These are phyloP conservation scores for Cyclotella cryptica DNA, from an alignment of 108 stramenopile species.

Conservation along the genomic window DNA sequence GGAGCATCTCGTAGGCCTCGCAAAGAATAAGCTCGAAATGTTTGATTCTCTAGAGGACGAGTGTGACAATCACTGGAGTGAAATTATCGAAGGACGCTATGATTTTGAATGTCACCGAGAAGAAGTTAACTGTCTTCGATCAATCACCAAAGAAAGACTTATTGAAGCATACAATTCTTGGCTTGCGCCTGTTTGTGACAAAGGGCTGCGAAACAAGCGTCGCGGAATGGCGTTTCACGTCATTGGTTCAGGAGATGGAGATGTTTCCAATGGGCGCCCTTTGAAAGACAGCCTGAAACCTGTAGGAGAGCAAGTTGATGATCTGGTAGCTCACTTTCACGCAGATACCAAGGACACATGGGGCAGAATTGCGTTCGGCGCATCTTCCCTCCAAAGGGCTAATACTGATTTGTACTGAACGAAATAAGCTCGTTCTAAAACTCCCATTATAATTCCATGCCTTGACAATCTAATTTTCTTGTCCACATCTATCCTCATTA, in stretches of 20 bases:
- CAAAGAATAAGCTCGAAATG: constrained; percentile 82
- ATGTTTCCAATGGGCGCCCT: constrained; percentile 61
- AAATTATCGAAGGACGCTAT: constrained; percentile 73
- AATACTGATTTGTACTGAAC: neutral
- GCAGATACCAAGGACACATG: constrained; percentile 44
- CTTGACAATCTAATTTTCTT: no score
- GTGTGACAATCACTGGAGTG: constrained; percentile 61
- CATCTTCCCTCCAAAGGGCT: neutral
- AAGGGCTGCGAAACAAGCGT: constrained; percentile 47
- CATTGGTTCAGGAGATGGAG: constrained; percentile 71
- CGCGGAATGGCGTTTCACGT: constrained; percentile 71
- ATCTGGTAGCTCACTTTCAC: constrained; percentile 59
- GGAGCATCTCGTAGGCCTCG: constrained; percentile 75
- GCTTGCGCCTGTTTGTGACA: constrained; percentile 56
- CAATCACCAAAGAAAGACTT: constrained; percentile 66
- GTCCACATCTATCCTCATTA: no score
- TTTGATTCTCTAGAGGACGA: constrained; percentile 83
- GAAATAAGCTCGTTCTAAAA: no score
- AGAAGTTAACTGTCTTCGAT: constrained; percentile 67
- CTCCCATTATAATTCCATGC: no score
- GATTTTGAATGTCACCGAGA: constrained; percentile 70
- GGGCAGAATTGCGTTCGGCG: constrained; percentile 31
- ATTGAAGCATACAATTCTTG: constrained; percentile 77
- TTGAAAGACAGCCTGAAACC: constrained; percentile 23
- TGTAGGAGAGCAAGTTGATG: constrained; percentile 59